Percentiles rank a stretch among this genome's conserved stretches.
phyloP scores from a whole-genome alignment of 176 grass and related monocot genomes.

The Rhynchospora pubera region DNA sequence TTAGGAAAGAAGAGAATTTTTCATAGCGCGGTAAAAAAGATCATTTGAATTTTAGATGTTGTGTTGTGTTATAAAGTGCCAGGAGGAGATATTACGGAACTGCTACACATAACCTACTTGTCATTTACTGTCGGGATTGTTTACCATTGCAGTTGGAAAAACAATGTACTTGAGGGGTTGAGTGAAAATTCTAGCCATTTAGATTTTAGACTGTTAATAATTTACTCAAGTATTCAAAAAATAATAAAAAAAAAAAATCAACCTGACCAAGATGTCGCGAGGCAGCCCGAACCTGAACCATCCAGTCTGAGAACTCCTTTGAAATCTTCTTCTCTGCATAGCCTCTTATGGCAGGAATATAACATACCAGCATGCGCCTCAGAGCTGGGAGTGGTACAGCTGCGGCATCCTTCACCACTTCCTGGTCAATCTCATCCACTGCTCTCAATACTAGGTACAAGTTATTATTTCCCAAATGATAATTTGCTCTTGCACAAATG shows the following conservation, averaged over 20 bases:
- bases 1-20: not conserved
- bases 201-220: not conserved
- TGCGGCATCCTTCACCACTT: constrained; percentile 42
- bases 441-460: constrained; percentile 85
- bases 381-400: constrained; percentile 59
- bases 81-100: not conserved
- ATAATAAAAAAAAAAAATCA: not conserved
- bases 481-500: constrained; percentile 72
- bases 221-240: not conserved
- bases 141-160: not conserved
- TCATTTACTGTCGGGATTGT: not conserved
- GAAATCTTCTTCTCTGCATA: constrained; percentile 88
- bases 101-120: not conserved
- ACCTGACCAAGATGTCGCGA: constrained; percentile 73
- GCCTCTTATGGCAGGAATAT: constrained; percentile 63
- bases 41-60: not conserved
- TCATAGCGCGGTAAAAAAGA: not conserved
- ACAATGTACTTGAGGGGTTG: not conserved
- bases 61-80: not conserved
- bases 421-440: constrained; percentile 69
- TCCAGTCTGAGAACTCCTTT: constrained; percentile 91
- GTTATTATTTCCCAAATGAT: constrained; percentile 56
- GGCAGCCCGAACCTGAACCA: constrained; percentile 88
- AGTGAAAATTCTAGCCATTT: not conserved
- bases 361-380: constrained; percentile 61